Base-by-base conservation (phyloP, 2,329 filamentous ascomycete genomes). In the Hysterium pulicare region DNA sequence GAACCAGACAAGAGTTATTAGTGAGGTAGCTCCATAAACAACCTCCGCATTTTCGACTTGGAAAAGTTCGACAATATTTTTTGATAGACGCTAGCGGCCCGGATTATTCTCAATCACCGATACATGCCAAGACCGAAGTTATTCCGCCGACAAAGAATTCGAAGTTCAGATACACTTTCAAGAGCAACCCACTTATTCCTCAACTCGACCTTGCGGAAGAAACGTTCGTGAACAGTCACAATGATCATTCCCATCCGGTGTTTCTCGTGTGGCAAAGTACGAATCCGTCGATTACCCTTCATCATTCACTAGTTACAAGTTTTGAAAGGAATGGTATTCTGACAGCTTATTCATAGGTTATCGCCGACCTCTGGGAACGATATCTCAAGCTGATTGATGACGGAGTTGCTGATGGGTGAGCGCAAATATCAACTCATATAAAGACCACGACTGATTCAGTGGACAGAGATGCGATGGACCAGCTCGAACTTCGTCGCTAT, bases 221-320 rank as follows among this genome's bases (percentile, higher is more conserved):
- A n/a, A n/a, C n/a, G n/a, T n/a, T n/a, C n/a, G n/a, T n/a, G n/a
- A n/a, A n/a, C n/a, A n/a, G 49, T 54, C 73, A 86, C 72, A 44
- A 98, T 98, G 93, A 98, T 98, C 71, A 97, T 98, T 57, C 93
- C 93, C 2, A 88, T 98, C 54, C 89, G 93, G 57, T 98, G 93
- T 75, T 98, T 98, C 73, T 97, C 93, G 45, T 98, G 93, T 71
- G 93, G 93, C 70, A 98, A 98, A 87, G 93, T 95, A 71, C 46
- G 71, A 7, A 19, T n/a, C n/a, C n/a, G n/a, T n/a, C n/a, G n/a
- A n/a, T n/a, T n/a, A n/a, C n/a, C n/a, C n/a, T n/a, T n/a, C n/a
- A n/a, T n/a, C n/a, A n/a, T n/a, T n/a, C n/a, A n/a, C n/a, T n/a
- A n/a, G n/a, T n/a, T n/a, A n/a, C n/a, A n/a, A n/a, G n/a, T n/a